phyloP scores from a whole-genome alignment of 169 alveolate species.

The Eimeria sp. region DNA sequence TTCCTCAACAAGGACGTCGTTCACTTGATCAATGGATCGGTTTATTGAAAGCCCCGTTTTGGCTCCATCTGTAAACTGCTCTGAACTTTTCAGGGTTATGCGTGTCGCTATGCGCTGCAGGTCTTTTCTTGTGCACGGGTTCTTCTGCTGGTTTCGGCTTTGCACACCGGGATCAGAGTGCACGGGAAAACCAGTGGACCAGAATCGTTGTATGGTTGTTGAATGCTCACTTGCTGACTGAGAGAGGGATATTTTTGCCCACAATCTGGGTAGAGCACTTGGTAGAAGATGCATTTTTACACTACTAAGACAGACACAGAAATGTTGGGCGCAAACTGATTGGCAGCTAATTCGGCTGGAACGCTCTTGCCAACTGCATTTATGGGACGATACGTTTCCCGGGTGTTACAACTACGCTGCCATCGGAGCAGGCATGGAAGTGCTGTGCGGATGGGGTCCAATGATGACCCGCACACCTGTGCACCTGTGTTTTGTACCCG shows the following conservation, averaged over 20 bases:
- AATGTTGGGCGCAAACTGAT: neutral
- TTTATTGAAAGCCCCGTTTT: neutral
- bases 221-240: neutral
- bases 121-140: neutral
- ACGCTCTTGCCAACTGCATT: neutral
- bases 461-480: neutral
- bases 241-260: neutral
- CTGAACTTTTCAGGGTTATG: neutral
- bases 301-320: neutral
- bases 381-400: too few relatives aligned
- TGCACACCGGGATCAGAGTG: neutral
- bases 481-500: neutral
- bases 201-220: neutral
- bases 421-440: neutral
- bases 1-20: neutral
- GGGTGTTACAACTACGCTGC: neutral
- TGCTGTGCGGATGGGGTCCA: neutral
- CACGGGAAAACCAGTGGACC: neutral
- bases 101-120: neutral
- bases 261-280: neutral
- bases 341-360: neutral
- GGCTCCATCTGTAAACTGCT: neutral
- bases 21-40: neutral
- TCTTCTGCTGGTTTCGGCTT: neutral
- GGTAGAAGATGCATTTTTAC: too few relatives aligned